phyloP scores from a whole-genome alignment of 2,329 filamentous ascomycete genomes.

The Tolypocladium ovalisporum region DNA sequence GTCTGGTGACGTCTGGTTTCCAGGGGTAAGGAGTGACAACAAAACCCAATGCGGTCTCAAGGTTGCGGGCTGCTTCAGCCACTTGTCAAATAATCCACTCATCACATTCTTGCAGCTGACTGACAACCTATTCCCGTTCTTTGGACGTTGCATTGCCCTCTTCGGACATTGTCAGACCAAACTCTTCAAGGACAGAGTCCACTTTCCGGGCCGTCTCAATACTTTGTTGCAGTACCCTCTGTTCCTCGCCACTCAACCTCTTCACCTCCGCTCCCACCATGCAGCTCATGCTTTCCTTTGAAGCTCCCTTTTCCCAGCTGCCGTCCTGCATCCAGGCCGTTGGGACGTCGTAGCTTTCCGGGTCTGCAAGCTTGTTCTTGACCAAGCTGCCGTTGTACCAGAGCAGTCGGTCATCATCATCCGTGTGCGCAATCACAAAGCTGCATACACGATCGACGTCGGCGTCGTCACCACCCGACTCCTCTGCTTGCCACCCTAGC shows the following conservation, averaged over 20 bases:
- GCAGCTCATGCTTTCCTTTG: conserved; percentile 24
- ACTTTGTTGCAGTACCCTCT: neutral
- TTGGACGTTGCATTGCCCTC: neutral
- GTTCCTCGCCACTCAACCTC: conserved; percentile 1
- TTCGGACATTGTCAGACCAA: neutral
- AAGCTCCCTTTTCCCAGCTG: conserved; percentile 21
- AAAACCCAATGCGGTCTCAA: no score
- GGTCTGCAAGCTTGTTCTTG: conserved; percentile 24
- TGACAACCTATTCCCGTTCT: neutral
- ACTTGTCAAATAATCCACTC: no score
- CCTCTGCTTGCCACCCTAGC: conserved; percentile 19
- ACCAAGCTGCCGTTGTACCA: conserved; percentile 33
- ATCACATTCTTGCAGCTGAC: neutral
- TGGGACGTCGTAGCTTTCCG: conserved; percentile 21
- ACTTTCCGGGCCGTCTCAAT: conserved; percentile 1
- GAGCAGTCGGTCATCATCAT: conserved; percentile 22
- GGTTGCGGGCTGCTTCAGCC: no score
- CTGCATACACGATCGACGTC: conserved; percentile 22
- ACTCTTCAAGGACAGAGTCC: neutral
- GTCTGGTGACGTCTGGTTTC: no score
- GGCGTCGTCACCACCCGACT: neutral
- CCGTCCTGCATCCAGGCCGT: conserved; percentile 29
- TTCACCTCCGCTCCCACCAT: conserved; percentile 16
- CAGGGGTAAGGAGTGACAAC: no score
- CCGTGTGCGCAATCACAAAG: conserved; percentile 30